Conservation (phyloP, 2,329 filamentous ascomycete species). For the Fusarium odoratissimum region DNA sequence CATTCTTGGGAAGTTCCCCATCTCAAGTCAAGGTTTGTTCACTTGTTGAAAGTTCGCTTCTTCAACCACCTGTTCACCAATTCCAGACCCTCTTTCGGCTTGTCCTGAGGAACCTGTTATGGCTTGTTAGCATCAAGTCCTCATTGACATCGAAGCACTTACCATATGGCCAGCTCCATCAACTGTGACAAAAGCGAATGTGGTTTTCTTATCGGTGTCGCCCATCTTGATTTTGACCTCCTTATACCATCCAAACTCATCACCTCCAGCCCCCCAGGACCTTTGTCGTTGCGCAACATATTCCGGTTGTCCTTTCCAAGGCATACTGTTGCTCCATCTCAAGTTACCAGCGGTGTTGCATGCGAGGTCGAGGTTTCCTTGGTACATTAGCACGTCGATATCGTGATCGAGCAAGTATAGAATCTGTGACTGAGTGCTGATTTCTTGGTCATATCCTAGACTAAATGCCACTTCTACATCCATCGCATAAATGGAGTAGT, state of each 20-base stretch:
- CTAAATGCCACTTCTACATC: not conserved
- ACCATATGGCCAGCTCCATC: constrained; percentile 37
- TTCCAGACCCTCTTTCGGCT: constrained; percentile 12
- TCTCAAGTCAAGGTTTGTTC: rapidly evolving
- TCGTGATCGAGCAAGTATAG: constrained; percentile 10
- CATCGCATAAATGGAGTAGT: constrained; percentile 12
- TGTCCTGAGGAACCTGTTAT: constrained; percentile 5
- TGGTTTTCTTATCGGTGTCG: constrained; percentile 1
- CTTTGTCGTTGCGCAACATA: constrained; percentile 27
- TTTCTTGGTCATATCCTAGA: not conserved
- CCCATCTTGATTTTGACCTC: constrained; percentile 23
- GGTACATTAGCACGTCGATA: constrained; percentile 33
- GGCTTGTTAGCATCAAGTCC: rapidly evolving
- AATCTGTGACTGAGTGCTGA: constrained; percentile 24
- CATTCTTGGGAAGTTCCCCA: rapidly evolving
- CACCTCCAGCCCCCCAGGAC: constrained; percentile 12
- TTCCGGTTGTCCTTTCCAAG: constrained; percentile 33
- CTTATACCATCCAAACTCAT: constrained; percentile 28
- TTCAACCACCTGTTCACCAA: constrained; percentile 18
- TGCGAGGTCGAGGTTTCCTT: constrained; percentile 36
- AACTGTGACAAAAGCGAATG: constrained; percentile 26
- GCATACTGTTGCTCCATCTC: constrained; percentile 26
- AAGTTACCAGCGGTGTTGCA: constrained; percentile 39
- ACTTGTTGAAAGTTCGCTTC: constrained; percentile 4
- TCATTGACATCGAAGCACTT: rapidly evolving